These are phyloP conservation scores for Plasmopara viticola DNA, from an alignment of 352 stramenopile genomes.

Conservation along the genomic window DNA sequence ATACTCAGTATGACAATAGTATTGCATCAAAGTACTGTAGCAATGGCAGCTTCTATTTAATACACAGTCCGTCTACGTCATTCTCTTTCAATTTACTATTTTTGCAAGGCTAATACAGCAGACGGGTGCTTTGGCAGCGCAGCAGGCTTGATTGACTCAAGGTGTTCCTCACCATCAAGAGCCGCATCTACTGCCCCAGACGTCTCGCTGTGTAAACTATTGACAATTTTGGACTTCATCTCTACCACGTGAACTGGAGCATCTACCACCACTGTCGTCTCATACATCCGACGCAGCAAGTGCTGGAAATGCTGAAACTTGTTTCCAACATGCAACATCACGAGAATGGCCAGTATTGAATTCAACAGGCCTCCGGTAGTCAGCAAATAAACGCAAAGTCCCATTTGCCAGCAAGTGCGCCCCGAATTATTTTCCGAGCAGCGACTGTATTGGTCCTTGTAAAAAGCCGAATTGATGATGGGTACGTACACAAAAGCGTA, in stretches of 20 bases:
- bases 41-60: no score
- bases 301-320: slow-evolving; percentile 61
- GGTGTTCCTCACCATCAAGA: background rate
- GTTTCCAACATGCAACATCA: slow-evolving; percentile 48
- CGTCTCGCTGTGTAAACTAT: slow-evolving; percentile 20
- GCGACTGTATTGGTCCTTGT: slow-evolving; percentile 73
- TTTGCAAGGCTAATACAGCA: no score
- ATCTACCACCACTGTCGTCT: slow-evolving; percentile 46
- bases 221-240: slow-evolving; percentile 25
- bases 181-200: no score
- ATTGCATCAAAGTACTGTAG: no score
- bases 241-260: slow-evolving; percentile 31
- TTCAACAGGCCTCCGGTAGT: slow-evolving; percentile 51
- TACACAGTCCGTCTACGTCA: no score
- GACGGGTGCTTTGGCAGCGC: no score
- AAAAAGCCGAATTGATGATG: slow-evolving; percentile 67
- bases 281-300: slow-evolving; percentile 36
- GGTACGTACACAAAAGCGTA: slow-evolving; percentile 62
- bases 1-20: no score
- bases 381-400: slow-evolving; percentile 49
- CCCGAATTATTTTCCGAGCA: slow-evolving; percentile 49
- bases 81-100: no score
- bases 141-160: no score
- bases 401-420: slow-evolving; percentile 72
- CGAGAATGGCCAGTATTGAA: slow-evolving; percentile 49